Conservation (phyloP, 1,139 yeast genomes). For the Protomyces gravidus region DNA sequence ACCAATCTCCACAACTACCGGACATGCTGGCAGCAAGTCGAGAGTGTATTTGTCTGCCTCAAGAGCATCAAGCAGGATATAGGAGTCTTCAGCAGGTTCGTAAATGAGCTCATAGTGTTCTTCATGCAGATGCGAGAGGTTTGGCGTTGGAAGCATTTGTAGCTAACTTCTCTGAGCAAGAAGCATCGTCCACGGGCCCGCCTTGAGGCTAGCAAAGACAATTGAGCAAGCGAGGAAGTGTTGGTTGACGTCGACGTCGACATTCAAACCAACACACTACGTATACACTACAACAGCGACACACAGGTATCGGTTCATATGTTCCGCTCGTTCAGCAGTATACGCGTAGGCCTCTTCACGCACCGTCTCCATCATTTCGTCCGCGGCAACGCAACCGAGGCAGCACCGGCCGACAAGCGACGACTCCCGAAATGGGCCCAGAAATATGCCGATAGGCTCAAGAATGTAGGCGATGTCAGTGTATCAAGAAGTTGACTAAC, state of each 20-base stretch:
- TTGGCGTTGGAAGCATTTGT: constrained; percentile 31
- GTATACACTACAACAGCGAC: neutral
- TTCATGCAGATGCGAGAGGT: constrained; percentile 28
- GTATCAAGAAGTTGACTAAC: neutral
- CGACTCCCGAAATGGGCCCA: constrained; percentile 13
- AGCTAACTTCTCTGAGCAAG: neutral
- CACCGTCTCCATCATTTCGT: neutral
- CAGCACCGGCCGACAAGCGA: neutral
- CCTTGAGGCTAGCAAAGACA: neutral
- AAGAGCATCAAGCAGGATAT: constrained; percentile 31
- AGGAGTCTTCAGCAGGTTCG: constrained; percentile 33
- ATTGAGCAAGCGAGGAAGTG: neutral
- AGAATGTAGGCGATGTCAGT: neutral
- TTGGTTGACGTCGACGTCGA: too few species aligned
- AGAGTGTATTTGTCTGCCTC: constrained; percentile 26
- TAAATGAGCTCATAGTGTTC: constrained; percentile 27
- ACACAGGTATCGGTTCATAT: neutral
- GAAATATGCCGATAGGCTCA: constrained; percentile 19
- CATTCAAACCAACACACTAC: neutral
- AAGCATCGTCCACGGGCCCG: neutral
- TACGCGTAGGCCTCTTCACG: neutral
- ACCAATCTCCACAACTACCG: constrained; percentile 26
- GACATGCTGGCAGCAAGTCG: neutral
- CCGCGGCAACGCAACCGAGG: neutral
- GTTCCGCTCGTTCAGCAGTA: neutral